Evolutionary conservation across 1,284 basidiomycete genomes (phyloP), one percentile per base, ranked within the genome.

Genomic region (Gymnopus androsaceus): DNA sequence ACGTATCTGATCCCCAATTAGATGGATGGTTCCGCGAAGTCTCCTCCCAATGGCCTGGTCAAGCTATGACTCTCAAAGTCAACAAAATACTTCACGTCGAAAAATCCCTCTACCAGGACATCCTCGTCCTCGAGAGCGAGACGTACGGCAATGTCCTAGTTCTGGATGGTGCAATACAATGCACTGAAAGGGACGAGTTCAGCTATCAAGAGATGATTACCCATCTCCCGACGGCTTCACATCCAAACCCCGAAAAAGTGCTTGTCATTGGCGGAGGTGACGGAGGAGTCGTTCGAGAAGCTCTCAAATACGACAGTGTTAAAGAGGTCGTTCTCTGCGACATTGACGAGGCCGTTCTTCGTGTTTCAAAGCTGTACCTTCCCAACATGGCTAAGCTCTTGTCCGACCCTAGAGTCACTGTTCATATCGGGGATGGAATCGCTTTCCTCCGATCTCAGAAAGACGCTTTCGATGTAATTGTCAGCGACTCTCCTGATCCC

Each of bases 131-230:
- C 68, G 88, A 95, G 74, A 95, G 92, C 0, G 92, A 91, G 75
- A 92, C 94, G 2, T 96, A 90, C 70, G 96, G 96, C 33, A 98
- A 98, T 68, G 95, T 99, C 48, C 85, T 99, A 60, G 90, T 97
- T 46, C 86, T 99, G 42, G 97, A 99, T 72, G 94, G 95, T 59
- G 94, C 92, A 60, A 93, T 99, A 64, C 96, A 99, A 73, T 94
- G 90, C 75, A 96, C 95, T 2, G 96, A 99, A 78, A 88, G 95
- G 53, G 96, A 98, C 72, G 96, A 99, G 75, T 99, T 98, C 74
- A 95, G 92, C n/a, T 98, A 98, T 76, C 97, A 99, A 73, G 96
- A 99, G 78, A 98, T 99, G 96, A 99, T 99, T 67, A 85, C 96
- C 17, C 95, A 98, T 76, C 78, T 99, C 49, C 96, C 96, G 36